Evolutionary conservation across 495 filamentous ascomycete genomes (phyloP).

Genomic region (Venustampulla echinocandica): DNA sequence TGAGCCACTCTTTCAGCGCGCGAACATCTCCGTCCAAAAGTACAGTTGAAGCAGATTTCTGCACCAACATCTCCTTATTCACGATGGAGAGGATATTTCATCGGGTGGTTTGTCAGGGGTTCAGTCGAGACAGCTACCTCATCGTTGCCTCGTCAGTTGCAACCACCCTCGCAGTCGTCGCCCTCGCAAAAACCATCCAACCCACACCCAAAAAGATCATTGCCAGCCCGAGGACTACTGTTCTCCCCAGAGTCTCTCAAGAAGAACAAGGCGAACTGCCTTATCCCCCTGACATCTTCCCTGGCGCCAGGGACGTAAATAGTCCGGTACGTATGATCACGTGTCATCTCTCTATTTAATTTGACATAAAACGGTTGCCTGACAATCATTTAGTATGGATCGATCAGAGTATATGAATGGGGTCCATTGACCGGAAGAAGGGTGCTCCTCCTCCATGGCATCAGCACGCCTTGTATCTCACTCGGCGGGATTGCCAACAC

Average conservation of each 20-base stretch:
- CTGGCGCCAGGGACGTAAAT: slow-evolving; percentile 62
- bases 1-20: no score
- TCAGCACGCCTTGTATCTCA: slow-evolving; percentile 72
- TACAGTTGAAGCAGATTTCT: no score
- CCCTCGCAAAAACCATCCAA: not conserved
- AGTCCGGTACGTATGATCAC: slow-evolving; percentile 38
- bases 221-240: slow-evolving; percentile 23
- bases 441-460: slow-evolving; percentile 78
- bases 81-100: not conserved
- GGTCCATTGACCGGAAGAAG: slow-evolving; percentile 74
- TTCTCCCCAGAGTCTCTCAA: slow-evolving; percentile 37
- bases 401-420: slow-evolving; percentile 79
- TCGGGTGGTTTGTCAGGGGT: not conserved
- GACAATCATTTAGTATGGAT: slow-evolving; percentile 59
- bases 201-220: slow-evolving; percentile 6
- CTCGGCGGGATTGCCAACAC: slow-evolving; percentile 58
- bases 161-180: slow-evolving; percentile 6
- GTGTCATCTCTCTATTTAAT: not conserved
- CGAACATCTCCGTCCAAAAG: no score
- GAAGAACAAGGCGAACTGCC: slow-evolving; percentile 44
- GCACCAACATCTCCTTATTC: no score
- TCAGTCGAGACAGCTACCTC: slow-evolving; percentile 1
- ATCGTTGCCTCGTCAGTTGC: slow-evolving; percentile 9
- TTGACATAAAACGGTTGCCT: slow-evolving; percentile 2
- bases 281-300: slow-evolving; percentile 67